Percentiles rank a stretch among this genome's conserved stretches.
Conservation (phyloP, 257 asterid species). For the Lycium ferocissimum region DNA sequence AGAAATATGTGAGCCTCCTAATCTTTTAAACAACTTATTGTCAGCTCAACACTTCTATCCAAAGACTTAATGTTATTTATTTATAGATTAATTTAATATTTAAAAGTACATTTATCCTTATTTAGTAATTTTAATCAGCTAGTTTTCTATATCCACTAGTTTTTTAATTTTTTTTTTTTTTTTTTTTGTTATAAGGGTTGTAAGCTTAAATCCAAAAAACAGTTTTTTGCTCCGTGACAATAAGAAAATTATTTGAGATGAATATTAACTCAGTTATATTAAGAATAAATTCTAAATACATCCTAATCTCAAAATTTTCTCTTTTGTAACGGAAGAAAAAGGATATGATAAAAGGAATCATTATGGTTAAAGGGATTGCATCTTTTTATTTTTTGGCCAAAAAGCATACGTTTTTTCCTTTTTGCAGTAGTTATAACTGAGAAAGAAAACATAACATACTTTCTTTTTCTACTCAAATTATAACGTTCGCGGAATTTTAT, state of each 20-base stretch:
- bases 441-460: neutral
- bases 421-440: neutral
- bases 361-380: conserved; percentile 14
- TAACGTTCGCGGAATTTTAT: conserved; percentile 22
- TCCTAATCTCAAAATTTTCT: neutral
- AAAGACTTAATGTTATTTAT: neutral
- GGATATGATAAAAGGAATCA: neutral
- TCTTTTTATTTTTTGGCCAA: neutral
- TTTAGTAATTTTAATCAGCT: neutral
- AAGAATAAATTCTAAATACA: neutral
- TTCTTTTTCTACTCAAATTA: conserved; percentile 14
- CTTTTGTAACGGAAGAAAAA: conserved; percentile 17
- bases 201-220: neutral
- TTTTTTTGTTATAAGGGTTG: no score
- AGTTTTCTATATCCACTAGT: neutral
- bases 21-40: neutral
- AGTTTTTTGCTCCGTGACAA: neutral
- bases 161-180: no score
- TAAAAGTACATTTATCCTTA: neutral
- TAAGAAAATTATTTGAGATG: neutral
- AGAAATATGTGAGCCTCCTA: neutral
- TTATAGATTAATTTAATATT: neutral
- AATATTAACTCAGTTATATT: neutral
- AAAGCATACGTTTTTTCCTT: neutral
- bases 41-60: neutral